Evolutionary conservation across 345 rosid species (phyloP).

Genomic region (Acer saccharum): DNA sequence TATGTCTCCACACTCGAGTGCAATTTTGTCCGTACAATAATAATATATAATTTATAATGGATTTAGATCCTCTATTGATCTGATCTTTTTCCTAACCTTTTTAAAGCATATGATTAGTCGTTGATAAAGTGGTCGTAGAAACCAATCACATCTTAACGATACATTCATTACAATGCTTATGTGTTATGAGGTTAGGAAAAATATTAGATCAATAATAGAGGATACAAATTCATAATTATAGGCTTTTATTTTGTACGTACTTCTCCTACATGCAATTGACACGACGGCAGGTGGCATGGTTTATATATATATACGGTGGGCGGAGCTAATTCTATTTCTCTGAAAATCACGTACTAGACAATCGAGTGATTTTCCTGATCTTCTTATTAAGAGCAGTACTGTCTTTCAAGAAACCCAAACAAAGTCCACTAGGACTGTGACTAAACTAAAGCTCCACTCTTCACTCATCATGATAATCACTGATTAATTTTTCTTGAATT

Average conservation of each 20-base stretch:
- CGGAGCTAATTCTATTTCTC: neutral
- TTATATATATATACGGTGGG: neutral
- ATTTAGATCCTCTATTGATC: no score
- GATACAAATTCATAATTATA: no score
- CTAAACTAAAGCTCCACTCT: neutral
- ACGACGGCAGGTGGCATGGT: neutral
- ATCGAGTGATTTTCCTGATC: no score
- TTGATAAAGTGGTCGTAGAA: no score
- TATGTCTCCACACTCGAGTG: conserved; percentile 8
- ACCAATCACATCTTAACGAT: no score
- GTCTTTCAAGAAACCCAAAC: neutral
- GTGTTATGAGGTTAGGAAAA: no score
- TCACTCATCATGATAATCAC: neutral
- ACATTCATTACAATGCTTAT: no score
- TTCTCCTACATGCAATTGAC: conserved; percentile 5
- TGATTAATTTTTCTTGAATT: neutral
- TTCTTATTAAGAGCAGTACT: neutral
- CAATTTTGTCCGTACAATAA: neutral
- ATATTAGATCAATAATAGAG: neutral
- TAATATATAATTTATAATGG: neutral
- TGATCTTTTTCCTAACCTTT: no score
- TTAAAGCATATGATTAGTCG: no score
- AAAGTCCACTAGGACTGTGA: neutral
- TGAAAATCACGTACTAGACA: neutral
- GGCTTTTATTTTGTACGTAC: neutral